Evolutionary conservation across 495 filamentous ascomycete genomes (phyloP).

Genomic region (Endocarpon pusillum): DNA sequence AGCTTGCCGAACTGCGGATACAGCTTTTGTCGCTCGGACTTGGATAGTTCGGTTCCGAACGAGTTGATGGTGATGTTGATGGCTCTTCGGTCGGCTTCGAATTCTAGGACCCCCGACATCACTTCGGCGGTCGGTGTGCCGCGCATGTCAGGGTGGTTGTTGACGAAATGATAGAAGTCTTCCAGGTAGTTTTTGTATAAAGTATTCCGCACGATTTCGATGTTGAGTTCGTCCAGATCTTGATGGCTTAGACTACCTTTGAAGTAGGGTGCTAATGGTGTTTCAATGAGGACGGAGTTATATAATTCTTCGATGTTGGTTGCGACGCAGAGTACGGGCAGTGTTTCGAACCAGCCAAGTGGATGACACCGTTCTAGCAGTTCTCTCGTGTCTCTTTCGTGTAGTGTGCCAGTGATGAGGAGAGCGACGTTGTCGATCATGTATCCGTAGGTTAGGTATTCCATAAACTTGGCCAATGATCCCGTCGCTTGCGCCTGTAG

Average conservation of each 20-base stretch:
- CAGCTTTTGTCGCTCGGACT: slow-evolving; percentile 85
- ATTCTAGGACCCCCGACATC: slow-evolving; percentile 88
- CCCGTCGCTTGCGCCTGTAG: slow-evolving; percentile 82
- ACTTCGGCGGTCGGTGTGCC: slow-evolving; percentile 84
- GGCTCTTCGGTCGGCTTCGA: slow-evolving; percentile 86
- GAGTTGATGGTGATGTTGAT: slow-evolving; percentile 99
- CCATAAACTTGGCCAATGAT: slow-evolving; percentile 80
- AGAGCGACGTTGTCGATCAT: slow-evolving; percentile 99
- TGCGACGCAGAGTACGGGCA: slow-evolving; percentile 93
- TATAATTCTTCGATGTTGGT: slow-evolving; percentile 98
- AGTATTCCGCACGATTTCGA: slow-evolving; percentile 97
- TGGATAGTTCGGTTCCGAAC: slow-evolving; percentile 91
- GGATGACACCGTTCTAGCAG: slow-evolving; percentile 92
- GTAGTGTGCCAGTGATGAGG: slow-evolving; percentile 92
- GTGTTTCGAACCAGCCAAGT: slow-evolving; percentile 95
- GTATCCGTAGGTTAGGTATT: slow-evolving; percentile 95
- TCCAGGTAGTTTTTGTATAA: slow-evolving; percentile 99
- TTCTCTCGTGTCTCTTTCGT: slow-evolving; percentile 93
- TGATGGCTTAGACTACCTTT: slow-evolving; percentile 87
- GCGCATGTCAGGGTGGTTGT: slow-evolving; percentile 61
- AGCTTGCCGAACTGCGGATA: slow-evolving; percentile 83
- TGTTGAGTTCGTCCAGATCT: slow-evolving; percentile 96
- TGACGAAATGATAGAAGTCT: slow-evolving; percentile 88
- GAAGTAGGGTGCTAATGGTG: slow-evolving; percentile 90
- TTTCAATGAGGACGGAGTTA: slow-evolving; percentile 94